Percentiles rank a stretch among this genome's conserved stretches.
Conservation (phyloP, 2,329 filamentous ascomycete species). For the Massarina eburnea region DNA sequence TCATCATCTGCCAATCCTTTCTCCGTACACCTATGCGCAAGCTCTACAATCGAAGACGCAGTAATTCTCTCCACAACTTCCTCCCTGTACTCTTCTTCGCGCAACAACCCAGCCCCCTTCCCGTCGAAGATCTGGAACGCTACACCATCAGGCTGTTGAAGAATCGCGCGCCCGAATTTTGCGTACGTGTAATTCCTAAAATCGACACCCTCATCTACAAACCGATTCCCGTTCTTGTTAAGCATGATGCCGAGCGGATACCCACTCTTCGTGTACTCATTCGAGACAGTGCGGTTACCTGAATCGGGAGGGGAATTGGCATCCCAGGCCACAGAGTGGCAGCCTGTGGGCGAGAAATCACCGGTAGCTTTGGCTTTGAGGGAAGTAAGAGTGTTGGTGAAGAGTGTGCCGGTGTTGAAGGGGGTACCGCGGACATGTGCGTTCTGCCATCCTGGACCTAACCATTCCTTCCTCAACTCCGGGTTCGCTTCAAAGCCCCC, state of each 20-base stretch:
- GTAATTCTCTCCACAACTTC: slow-evolving; percentile 58
- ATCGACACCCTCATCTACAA: slow-evolving; percentile 68
- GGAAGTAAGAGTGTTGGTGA: slow-evolving; percentile 56
- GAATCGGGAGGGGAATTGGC: slow-evolving; percentile 58
- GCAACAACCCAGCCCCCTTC: slow-evolving; percentile 54
- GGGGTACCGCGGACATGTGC: slow-evolving; percentile 65
- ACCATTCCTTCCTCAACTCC: slow-evolving; percentile 56
- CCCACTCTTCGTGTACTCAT: slow-evolving; percentile 69
- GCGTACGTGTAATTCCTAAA: slow-evolving; percentile 70
- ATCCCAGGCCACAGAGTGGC: slow-evolving; percentile 68
- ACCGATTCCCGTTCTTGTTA: slow-evolving; percentile 60
- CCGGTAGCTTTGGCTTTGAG: slow-evolving; percentile 56
- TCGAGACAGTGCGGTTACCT: slow-evolving; percentile 62
- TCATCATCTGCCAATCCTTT: slow-evolving; percentile 52
- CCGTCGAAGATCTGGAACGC: slow-evolving; percentile 69
- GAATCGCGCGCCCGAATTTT: slow-evolving; percentile 63
- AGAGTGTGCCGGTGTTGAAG: slow-evolving; percentile 63
- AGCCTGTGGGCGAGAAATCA: slow-evolving; percentile 59
- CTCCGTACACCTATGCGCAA: slow-evolving; percentile 54
- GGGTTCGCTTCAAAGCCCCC: slow-evolving; percentile 67
- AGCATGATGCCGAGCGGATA: slow-evolving; percentile 69
- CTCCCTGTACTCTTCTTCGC: slow-evolving; percentile 63
- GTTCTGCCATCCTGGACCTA: slow-evolving; percentile 64
- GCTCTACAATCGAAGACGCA: slow-evolving; percentile 55
- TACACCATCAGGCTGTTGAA: slow-evolving; percentile 58